Evolutionary conservation across 164 flowering plant genomes (phyloP).

Genomic region (Cinnamomum micranthum): DNA sequence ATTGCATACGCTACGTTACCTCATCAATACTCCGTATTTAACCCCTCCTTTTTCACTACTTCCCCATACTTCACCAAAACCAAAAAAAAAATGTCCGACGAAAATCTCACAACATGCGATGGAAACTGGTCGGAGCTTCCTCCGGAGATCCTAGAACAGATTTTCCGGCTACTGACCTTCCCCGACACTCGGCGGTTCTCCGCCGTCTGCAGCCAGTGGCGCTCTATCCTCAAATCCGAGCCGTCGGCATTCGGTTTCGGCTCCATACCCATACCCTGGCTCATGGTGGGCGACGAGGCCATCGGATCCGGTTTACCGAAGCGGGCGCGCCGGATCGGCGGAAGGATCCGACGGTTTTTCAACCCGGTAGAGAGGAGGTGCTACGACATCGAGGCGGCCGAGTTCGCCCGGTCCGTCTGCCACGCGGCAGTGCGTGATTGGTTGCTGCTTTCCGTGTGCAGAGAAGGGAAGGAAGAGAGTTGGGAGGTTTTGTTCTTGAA

Average conservation of each 20-base stretch:
- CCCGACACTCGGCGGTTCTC: background rate
- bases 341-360: background rate
- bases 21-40: too few relatives aligned
- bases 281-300: background rate
- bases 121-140: background rate
- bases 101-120: background rate
- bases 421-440: background rate
- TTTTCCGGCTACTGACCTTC: background rate
- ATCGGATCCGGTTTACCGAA: background rate
- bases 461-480: background rate
- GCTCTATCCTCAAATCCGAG: background rate
- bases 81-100: too few relatives aligned
- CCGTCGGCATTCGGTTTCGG: background rate
- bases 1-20: too few relatives aligned
- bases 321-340: background rate
- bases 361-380: background rate
- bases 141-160: background rate
- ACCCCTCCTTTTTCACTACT: too few relatives aligned
- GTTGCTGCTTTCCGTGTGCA: slow-evolving; percentile 1
- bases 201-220: background rate
- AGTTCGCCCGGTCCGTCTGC: background rate
- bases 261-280: background rate
- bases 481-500: background rate
- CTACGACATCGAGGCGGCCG: background rate
- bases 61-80: too few relatives aligned